A percentile compares a stretch with the other conserved stretches of the same genome.
phyloP scores from a whole-genome alignment of 2,329 filamentous ascomycete genomes.

The Aphanocladium album region DNA sequence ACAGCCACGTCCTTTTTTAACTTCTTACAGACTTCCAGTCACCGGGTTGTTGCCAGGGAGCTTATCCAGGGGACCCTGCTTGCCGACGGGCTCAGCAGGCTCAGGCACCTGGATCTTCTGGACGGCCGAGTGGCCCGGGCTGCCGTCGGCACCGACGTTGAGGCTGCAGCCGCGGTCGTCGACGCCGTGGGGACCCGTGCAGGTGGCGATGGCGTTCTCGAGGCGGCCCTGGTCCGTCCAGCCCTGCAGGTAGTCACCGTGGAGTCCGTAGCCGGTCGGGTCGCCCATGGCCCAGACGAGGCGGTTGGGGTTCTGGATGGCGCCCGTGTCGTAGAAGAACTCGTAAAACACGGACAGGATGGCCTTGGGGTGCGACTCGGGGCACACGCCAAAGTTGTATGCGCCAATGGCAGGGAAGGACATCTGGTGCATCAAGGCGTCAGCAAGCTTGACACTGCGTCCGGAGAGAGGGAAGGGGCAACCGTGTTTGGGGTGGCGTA shows the following conservation, averaged over 20 bases:
- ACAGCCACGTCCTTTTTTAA: neutral
- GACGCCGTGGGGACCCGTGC: constrained; percentile 22
- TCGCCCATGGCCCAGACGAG: constrained; percentile 25
- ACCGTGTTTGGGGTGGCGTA: neutral
- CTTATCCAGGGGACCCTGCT: constrained; percentile 19
- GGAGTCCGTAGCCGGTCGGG: constrained; percentile 24
- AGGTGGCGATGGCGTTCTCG: constrained; percentile 22
- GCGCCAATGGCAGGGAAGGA: constrained; percentile 24
- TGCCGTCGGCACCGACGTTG: constrained; percentile 21
- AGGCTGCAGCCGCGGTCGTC: constrained; percentile 21
- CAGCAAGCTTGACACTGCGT: neutral
- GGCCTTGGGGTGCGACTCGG: constrained; percentile 36
- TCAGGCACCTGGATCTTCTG: constrained; percentile 18
- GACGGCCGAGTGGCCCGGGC: constrained; percentile 17
- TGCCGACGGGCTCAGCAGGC: constrained; percentile 23
- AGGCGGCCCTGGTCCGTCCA: constrained; percentile 25
- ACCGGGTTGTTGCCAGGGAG: constrained; percentile 26
- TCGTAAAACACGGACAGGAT: constrained; percentile 42
- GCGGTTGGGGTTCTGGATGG: constrained; percentile 23
- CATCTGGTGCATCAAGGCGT: constrained; percentile 17
- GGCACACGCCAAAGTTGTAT: constrained; percentile 31
- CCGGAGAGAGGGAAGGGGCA: too few species aligned
- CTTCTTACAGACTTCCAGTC: neutral
- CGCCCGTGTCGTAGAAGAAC: constrained; percentile 38
- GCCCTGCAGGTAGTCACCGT: constrained; percentile 27